phyloP scores from a whole-genome alignment of 352 stramenopile species.

The Phytophthora capsici region DNA sequence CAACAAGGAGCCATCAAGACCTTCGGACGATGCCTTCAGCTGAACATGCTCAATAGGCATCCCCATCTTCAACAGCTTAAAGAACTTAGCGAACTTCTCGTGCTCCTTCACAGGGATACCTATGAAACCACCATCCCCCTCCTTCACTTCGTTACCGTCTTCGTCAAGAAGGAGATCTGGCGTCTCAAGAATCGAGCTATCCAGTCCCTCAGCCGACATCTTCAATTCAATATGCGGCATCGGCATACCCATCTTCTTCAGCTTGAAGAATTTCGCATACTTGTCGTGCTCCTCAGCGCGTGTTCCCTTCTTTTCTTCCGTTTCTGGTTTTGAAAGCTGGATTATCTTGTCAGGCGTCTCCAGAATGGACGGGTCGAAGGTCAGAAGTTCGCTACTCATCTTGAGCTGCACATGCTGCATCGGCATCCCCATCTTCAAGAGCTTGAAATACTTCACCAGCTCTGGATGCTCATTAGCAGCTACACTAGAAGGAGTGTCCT shows the following conservation, averaged over 20 bases:
- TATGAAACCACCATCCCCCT: slow-evolving; percentile 27
- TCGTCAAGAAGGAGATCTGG: slow-evolving; percentile 69
- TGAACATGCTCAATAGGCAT: slow-evolving; percentile 91
- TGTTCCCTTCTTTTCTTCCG: slow-evolving; percentile 47
- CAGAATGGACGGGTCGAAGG: slow-evolving; percentile 65
- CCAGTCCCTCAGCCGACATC: slow-evolving; percentile 92
- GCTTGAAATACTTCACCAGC: slow-evolving; percentile 79
- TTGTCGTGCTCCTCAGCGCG: slow-evolving; percentile 72
- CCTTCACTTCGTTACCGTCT: slow-evolving; percentile 65
- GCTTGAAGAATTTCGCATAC: slow-evolving; percentile 94
- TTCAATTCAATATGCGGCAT: slow-evolving; percentile 93
- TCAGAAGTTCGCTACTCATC: slow-evolving; percentile 68
- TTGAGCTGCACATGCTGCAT: slow-evolving; percentile 70
- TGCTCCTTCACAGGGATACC: slow-evolving; percentile 86
- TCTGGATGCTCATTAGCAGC: slow-evolving; percentile 69
- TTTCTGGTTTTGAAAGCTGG: slow-evolving; percentile 81
- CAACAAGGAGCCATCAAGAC: slow-evolving; percentile 57
- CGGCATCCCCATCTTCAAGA: slow-evolving; percentile 85
- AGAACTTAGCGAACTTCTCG: slow-evolving; percentile 93
- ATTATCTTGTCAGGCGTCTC: slow-evolving; percentile 86
- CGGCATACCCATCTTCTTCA: slow-evolving; percentile 96
- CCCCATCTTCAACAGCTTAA: slow-evolving; percentile 93
- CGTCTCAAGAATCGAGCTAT: slow-evolving; percentile 86
- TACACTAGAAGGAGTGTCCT: slow-evolving; percentile 47
- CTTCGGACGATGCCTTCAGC: slow-evolving; percentile 81